phyloP scores from a whole-genome alignment of 306 rosid species.

The Senna tora region DNA sequence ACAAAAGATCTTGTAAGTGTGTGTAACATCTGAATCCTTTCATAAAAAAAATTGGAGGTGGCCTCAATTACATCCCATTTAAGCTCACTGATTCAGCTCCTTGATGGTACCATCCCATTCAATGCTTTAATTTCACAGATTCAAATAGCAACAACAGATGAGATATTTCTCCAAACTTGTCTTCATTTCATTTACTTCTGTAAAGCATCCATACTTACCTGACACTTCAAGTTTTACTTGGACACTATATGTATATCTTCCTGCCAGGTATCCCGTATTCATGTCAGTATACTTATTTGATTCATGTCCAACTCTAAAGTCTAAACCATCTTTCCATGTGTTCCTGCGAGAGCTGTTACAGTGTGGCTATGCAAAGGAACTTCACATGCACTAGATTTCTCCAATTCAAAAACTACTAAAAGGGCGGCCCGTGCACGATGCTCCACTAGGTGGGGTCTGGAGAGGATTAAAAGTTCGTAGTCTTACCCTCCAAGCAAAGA shows the following conservation, averaged over 20 bases:
- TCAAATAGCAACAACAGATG: neutral
- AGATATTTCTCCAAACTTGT: neutral
- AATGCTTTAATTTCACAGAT: neutral
- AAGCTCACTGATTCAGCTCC: neutral
- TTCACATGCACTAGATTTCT: neutral
- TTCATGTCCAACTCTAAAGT: neutral
- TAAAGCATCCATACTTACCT: neutral
- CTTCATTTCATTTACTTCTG: neutral
- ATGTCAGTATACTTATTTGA: neutral
- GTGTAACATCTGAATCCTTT: neutral
- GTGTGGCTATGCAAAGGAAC: neutral
- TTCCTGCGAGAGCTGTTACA: neutral
- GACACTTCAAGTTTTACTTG: neutral
- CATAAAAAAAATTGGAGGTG: neutral
- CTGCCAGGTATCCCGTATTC: neutral
- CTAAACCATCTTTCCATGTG: neutral
- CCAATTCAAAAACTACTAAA: neutral
- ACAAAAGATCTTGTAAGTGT: neutral
- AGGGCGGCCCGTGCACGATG: too few species aligned
- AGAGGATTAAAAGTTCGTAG: too few species aligned
- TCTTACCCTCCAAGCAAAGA: too few species aligned
- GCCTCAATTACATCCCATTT: neutral
- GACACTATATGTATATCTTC: neutral
- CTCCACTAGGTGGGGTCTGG: too few species aligned
- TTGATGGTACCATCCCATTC: neutral